Base-by-base conservation (phyloP, 1,284 basidiomycete genomes). In the Marasmius sp. region DNA sequence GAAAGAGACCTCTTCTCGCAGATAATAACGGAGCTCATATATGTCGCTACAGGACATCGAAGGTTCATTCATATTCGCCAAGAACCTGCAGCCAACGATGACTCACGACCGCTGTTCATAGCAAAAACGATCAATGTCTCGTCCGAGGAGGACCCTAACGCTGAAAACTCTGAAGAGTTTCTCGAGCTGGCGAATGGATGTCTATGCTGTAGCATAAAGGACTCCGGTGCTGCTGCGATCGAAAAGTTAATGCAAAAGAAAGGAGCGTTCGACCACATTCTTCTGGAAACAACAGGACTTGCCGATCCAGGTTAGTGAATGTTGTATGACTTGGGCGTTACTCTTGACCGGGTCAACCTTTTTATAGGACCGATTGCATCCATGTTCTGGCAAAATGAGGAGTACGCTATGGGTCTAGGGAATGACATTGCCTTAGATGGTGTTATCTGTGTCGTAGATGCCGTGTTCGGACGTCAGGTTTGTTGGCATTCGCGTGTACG, bases 371-470 rank as follows among this genome's bases (percentile, higher is more conserved):
- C 93, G 0, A 94, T 95, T 59, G 93, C 93, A 0, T 86, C 88
- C 1, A 88, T 91, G 75, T 95, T 97, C 72, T 97, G 95, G 95
- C 85, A 88, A 34, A 97, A 97, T 69, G 94, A 97, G 72, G 94
- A 95, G 69, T 94, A 87, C 73, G 85, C 91, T 0, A 81, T 72
- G 18, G 87, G 89, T 1, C 77, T 93, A 0, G 83, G 89, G 2
- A 81, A 77, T 64, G 88, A 93, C 64, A 93, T 95, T 60, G 77
- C 82, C 11, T 81, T 97, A 0, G 95, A 98, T 71, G 93, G 93
- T 11, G 93, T 98, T 0, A 86, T 97, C 12, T 94, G 92, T 65
- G 92, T 98, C 7, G 93, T 97, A 0, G 94, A 97, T 71, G 93
- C 91, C 9, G 83, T 91, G 6, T 96, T 95, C 74, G 92, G 93